phyloP scores from a whole-genome alignment of 106 monocot genomes.

The Amphibolis antarctica region DNA sequence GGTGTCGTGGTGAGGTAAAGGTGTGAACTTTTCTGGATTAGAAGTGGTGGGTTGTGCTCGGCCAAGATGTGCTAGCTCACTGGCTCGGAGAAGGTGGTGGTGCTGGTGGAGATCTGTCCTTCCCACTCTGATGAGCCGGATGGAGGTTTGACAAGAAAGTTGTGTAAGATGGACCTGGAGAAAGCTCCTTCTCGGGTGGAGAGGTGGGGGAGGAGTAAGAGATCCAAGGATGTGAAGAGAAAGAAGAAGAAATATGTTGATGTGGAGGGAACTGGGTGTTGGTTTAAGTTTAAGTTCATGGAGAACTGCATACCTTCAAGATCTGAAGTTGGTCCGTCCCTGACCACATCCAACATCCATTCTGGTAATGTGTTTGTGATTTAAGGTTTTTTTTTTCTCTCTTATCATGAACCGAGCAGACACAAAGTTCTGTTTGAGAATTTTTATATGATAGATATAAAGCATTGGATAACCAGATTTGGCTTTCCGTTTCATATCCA shows the following conservation, averaged over 20 bases:
- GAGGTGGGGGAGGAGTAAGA: slow-evolving; percentile 11
- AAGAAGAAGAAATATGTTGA: slow-evolving; percentile 7
- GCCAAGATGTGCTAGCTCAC: no score
- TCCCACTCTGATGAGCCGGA: background rate
- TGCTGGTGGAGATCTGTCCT: background rate
- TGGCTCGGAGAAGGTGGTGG: no score
- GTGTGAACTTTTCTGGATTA: background rate
- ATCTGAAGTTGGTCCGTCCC: slow-evolving; percentile 62
- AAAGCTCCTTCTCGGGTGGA: slow-evolving; percentile 17
- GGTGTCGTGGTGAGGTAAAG: no score
- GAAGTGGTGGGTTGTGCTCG: no score
- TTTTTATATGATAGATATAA: no score
- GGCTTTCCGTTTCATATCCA: no score
- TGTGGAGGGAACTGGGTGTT: slow-evolving; percentile 39
- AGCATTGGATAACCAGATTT: no score
- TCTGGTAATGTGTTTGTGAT: slow-evolving; percentile 38
- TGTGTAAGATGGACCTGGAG: slow-evolving; percentile 25
- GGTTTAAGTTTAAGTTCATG: slow-evolving; percentile 47
- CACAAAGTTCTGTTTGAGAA: no score
- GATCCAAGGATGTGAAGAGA: slow-evolving; percentile 15
- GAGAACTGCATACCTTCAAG: slow-evolving; percentile 52
- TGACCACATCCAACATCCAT: slow-evolving; percentile 35
- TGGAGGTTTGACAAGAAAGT: background rate
- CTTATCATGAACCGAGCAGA: no score
- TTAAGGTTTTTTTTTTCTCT: background rate